These are phyloP conservation scores for Francoa sonchifolia DNA, from an alignment of 441 rosid species.

Conservation along the genomic window DNA sequence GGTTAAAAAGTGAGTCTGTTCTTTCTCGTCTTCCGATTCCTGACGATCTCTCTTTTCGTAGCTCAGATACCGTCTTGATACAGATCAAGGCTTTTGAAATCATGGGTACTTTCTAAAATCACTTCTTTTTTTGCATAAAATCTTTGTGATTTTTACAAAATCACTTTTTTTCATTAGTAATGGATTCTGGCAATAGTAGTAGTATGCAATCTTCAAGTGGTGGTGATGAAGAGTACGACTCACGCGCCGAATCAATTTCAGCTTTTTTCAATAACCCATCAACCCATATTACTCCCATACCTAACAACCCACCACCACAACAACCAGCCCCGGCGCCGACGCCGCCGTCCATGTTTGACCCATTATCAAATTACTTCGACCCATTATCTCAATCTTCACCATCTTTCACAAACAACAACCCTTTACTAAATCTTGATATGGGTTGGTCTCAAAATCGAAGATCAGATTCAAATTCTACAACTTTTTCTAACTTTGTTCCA, in stretches of 20 bases:
- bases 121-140: too few species aligned
- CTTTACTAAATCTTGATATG: slow-evolving; percentile 24
- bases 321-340: slow-evolving; percentile 16
- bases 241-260: slow-evolving; percentile 49
- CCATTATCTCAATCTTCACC: slow-evolving; percentile 16
- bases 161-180: too few species aligned
- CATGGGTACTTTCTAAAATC: too few species aligned
- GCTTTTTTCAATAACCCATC: slow-evolving; percentile 31
- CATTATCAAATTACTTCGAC: slow-evolving; percentile 35
- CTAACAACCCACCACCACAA: slow-evolving; percentile 17
- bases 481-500: too few species aligned
- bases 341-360: slow-evolving; percentile 32
- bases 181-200: slow-evolving; percentile 58
- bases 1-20: too few species aligned
- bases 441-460: slow-evolving; percentile 34
- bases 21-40: too few species aligned
- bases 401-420: slow-evolving; percentile 10
- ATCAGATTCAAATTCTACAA: slow-evolving; percentile 33
- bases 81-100: too few species aligned
- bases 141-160: too few species aligned
- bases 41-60: too few species aligned
- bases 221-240: slow-evolving; percentile 48
- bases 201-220: slow-evolving; percentile 57
- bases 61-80: too few species aligned
- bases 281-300: slow-evolving; percentile 10